Evolutionary conservation across 2,329 filamentous ascomycete species (phyloP), one percentile per base, ranked within the genome.

Genomic region (Incumbomyces delicatus): DNA sequence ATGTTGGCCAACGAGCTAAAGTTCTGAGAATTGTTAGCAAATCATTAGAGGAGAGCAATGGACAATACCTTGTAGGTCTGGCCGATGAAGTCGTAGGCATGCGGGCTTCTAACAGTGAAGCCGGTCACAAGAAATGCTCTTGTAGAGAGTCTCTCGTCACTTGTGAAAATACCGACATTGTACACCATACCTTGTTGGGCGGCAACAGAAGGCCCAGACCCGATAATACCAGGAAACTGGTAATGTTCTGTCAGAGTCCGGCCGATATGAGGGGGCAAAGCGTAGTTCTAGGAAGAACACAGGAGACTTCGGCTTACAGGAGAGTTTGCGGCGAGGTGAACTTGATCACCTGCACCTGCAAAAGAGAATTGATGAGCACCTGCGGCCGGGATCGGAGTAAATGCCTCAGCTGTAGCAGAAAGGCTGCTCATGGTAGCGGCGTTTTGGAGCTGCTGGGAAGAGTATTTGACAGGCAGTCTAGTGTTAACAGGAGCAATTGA

Each of bases 11-110:
- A 27, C 16, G 41, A 43, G 11, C 22, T 29, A 30, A 49, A 45
- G 32, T 44, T 33, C 20, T 42, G 32, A n/a, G 33, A 29, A 12
- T 14, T 20, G 46, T 40, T 33, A 33, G 44, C 29, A 12, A 22
- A 20, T 13, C n/a, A 29, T 14, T 8, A 2, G 14, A 32, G n/a
- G 20, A 35, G 17, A 7, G 33, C 27, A 35, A 13, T 22, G 29
- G 31, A 29, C 58, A 63, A 60, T 58, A 70, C 67, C 43, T 61
- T 61, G 51, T 69, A 67, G 52, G 68, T 57, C 16, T 57, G 58
- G 44, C 62, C 60, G 31, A 70, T 50, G n/a, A 59, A 31, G 12
- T 45, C 33, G 16, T 30, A 37, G 33, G 13, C 33, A 12, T n/a
- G 13, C 16, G 13, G 33, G 33, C 16, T 17, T 35, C 16, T n/a